Evolutionary conservation across 2,329 filamentous ascomycete species (phyloP), one percentile per base, ranked within the genome.

Genomic region (Pseudocercospora vitis): DNA sequence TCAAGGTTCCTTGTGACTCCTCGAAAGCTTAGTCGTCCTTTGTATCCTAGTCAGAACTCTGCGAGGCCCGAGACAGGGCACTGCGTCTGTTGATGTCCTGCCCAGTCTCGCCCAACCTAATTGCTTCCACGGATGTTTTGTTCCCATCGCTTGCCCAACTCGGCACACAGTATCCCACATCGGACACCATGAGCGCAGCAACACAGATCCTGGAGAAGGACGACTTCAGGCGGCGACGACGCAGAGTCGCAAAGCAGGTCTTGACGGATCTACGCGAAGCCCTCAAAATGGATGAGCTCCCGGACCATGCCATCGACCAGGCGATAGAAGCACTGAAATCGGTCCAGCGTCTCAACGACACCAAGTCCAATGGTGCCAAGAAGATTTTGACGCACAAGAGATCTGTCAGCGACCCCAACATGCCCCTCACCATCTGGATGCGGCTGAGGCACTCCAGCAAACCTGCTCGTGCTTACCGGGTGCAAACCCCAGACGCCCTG

Each of bases 341-440:
- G 11, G 42, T 45, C n/a, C 42, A 45, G 11, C 28, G 39, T 12
- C 35, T 52, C 26, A 28, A 48, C 12, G 49, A 52, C 18, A 46
- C 52, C 16, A 44, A 33, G 21, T 44, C 33, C 28, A 6, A 50
- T 39, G 23, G 37, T 48, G 28, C 28, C 40, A 44, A 29, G 21
- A 35, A 49, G 28, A 39, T 49, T 39, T 23, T 46, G 23, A 19
- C 48, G 32, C 53, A 56, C 35, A 48, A 45, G 35, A 39, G 53
- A 14, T 35, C 24, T 19, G 24, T 39, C 7, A 48, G 44, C 23
- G 53, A 52, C 5, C 48, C 47, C 7, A 48, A 56, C 19, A 50
- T 48, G 32, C 42, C 50, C 23, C 49, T 52, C 5, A 52, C 53
- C 11, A 45, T 56, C 35, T 56, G 53, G 53, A 56, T 56, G 53